Evolutionary conservation across 306 rosid genomes (phyloP).

Genomic region (Gastrolobium villosum): DNA sequence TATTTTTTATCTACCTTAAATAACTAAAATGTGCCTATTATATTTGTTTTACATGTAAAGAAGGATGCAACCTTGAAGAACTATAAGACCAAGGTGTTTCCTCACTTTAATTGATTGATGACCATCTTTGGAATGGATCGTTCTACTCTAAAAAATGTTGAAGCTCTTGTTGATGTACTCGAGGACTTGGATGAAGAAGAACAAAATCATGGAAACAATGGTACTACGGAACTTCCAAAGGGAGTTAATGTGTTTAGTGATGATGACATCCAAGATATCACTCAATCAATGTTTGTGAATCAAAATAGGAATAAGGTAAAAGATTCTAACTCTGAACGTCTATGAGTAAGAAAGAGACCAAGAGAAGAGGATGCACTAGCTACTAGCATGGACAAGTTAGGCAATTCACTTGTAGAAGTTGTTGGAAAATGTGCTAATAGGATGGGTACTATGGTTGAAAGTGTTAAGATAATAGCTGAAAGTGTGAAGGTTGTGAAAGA

Average conservation of each 20-base stretch:
- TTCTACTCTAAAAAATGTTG: not conserved
- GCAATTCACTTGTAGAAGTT: not conserved
- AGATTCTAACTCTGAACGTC: not conserved
- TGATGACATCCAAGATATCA: too few relatives aligned
- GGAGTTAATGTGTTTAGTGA: not conserved
- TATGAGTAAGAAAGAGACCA: not conserved
- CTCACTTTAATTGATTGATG: not conserved
- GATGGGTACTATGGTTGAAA: not conserved
- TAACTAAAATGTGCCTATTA: too few relatives aligned
- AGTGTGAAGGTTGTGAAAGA: not conserved
- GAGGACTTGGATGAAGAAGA: not conserved
- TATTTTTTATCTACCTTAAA: too few relatives aligned
- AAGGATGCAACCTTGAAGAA: not conserved
- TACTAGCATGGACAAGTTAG: not conserved
- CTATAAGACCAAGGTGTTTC: not conserved
- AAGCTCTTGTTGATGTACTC: not conserved
- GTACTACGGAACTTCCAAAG: too few relatives aligned
- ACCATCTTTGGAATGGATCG: not conserved
- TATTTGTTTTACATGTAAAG: not conserved
- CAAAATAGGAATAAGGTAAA: too few relatives aligned
- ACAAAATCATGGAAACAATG: too few relatives aligned
- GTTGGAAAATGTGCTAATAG: not conserved
- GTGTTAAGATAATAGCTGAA: not conserved
- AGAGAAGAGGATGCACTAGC: not conserved
- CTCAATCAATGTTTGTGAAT: too few relatives aligned